Conservation (phyloP, 2,329 filamentous ascomycete genomes). For the Talaromyces funiculosus region DNA sequence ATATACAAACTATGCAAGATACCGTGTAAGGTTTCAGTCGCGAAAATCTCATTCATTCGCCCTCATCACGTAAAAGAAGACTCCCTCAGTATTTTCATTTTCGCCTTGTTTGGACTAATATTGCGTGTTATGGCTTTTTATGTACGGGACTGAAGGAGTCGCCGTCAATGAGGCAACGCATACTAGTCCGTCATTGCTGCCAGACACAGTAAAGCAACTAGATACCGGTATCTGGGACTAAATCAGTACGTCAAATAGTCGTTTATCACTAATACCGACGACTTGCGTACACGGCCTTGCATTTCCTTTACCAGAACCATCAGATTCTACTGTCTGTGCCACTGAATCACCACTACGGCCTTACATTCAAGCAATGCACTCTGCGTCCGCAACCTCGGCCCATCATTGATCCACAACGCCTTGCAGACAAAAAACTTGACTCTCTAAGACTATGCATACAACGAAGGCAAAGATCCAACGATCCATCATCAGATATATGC, state of each 20-base stretch:
- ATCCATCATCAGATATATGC: not conserved
- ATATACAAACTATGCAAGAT: not conserved
- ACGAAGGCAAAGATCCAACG: not conserved
- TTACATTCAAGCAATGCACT: not conserved
- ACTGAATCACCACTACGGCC: not conserved
- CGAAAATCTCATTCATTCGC: not conserved
- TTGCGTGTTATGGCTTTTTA: not conserved
- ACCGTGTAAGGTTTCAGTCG: not conserved
- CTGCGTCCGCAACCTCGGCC: not conserved
- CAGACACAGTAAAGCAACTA: not conserved
- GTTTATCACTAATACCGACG: not conserved
- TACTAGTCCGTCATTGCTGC: not conserved
- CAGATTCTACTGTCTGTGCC: too few species aligned
- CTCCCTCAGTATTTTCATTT: not conserved
- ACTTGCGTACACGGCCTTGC: not conserved
- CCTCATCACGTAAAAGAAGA: not conserved
- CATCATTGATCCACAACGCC: not conserved
- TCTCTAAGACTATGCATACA: not conserved
- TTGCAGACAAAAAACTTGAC: not conserved
- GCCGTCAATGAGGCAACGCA: not conserved
- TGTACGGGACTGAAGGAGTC: not conserved
- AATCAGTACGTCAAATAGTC: not conserved
- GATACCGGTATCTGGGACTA: not conserved
- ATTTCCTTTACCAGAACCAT: not conserved
- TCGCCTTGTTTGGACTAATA: not conserved